A percentile compares a stretch with the other conserved stretches of the same genome.
phyloP scores from a whole-genome alignment of 2,329 filamentous ascomycete genomes.

The Sporothrix euskadiensis region DNA sequence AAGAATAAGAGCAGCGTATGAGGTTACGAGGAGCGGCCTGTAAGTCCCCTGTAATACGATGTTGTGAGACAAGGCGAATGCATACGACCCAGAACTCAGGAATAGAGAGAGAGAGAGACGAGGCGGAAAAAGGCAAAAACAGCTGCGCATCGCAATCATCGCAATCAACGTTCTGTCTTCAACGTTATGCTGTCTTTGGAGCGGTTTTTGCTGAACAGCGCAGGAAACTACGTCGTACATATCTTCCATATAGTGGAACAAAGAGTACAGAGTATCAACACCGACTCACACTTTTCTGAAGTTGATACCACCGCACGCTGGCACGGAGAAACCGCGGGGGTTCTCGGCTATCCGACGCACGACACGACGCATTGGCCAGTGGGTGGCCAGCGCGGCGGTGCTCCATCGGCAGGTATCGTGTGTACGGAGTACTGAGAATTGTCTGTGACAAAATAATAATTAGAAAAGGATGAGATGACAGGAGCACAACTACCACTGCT shows the following conservation, averaged over 20 bases:
- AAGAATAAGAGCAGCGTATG: neutral
- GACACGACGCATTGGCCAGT: slow-evolving; percentile 7
- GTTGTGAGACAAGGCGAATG: neutral
- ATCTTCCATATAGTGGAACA: neutral
- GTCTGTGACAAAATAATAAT: neutral
- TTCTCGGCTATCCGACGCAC: slow-evolving; percentile 8
- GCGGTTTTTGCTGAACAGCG: neutral
- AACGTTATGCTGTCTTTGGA: neutral
- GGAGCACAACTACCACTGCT: neutral
- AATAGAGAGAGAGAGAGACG: neutral
- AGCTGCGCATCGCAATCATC: slow-evolving; percentile 6
- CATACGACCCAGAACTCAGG: neutral
- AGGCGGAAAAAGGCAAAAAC: neutral
- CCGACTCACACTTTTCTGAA: neutral
- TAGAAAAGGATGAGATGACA: neutral
- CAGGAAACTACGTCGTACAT: neutral
- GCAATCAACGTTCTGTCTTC: slow-evolving; percentile 11
- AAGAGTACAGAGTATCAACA: neutral
- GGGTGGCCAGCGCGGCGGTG: neutral
- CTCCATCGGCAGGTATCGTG: neutral
- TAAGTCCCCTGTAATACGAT: neutral
- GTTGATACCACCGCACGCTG: neutral
- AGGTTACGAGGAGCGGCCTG: neutral
- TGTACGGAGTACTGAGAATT: neutral
- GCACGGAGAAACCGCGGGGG: slow-evolving; percentile 8